Base-by-base conservation (phyloP, 192 early-diverging fungal species). In the Backusella tarrabulga region DNA sequence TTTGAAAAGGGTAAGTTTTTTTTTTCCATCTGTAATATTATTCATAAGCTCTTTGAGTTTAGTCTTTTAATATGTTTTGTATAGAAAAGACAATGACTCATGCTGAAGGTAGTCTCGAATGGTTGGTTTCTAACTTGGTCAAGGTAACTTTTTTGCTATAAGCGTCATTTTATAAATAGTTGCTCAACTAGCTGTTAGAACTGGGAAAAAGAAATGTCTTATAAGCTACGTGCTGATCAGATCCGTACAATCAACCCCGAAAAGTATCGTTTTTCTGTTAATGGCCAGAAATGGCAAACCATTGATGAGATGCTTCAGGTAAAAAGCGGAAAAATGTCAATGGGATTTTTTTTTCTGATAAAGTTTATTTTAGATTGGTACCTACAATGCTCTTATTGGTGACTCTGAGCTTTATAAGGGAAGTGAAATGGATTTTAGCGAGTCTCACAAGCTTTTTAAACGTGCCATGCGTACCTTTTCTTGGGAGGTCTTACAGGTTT, bases 121-220 rank as follows among this genome's bases (percentile, higher is more conserved):
- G 67, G 40, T 71, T 85, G 15, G 84, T 85, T 4, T 79, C 77
- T 23, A 85, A 85, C 67, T 77, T 85, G 8, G 84, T 85, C 72
- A 85, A 85, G 79, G 79, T 81, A 81, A 26, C 29, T 54, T 32
- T 32, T 35, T 56, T 23, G 56, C 71, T 75, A 54, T 74, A 26
- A 56, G 34, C 4, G 12, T 63, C 12, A 63, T 26, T 63, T 63
- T 29, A 9, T 63, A 12, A 63, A 29, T 63, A 63, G 19, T 63
- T 8, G 29, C 26, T 63, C 12, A 29, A 63, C 56, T 63, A 8
- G 23, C 12, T 29, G 4, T 50, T 76, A 81, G 80, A 85, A 85
- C 83, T 85, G 84, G 84, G 84, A 85, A 67, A 85, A 85, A 73
- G 84, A 85, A 34, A 77, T 79, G 21, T 85, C 84, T 17, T 85